Evolutionary conservation across 2,329 filamentous ascomycete species (phyloP).

Genomic region (Colletotrichum shisoi): DNA sequence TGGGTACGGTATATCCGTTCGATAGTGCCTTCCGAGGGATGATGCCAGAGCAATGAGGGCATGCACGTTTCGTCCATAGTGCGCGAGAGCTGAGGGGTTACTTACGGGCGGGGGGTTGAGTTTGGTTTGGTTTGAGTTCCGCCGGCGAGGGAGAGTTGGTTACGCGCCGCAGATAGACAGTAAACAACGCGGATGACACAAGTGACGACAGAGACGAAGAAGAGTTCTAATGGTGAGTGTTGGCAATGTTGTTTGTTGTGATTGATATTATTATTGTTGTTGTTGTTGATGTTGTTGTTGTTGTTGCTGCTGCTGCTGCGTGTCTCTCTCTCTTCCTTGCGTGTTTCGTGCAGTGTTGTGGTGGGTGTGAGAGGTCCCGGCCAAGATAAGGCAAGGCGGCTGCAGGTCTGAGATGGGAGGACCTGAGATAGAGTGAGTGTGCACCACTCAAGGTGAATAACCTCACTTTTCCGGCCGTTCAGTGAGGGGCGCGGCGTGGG

Average conservation of each 20-base stretch:
- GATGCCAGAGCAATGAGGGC: constrained; percentile 17
- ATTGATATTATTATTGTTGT: constrained; percentile 2
- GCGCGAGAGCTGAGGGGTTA: constrained; percentile 8
- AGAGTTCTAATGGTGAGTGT: background rate
- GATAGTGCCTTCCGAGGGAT: constrained; percentile 10
- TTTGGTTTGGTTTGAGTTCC: background rate
- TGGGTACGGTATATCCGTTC: background rate
- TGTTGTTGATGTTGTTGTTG: constrained; percentile 15
- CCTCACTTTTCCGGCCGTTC: constrained; percentile 2
- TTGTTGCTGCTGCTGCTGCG: background rate
- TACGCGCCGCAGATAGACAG: background rate
- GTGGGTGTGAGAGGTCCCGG: background rate
- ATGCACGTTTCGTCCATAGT: constrained; percentile 32
- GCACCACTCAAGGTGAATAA: background rate
- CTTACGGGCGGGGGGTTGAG: background rate
- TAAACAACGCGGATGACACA: background rate
- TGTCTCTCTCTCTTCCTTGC: background rate
- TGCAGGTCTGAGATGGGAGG: constrained; percentile 14
- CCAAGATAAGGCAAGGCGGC: constrained; percentile 26
- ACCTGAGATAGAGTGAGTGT: constrained; percentile 19
- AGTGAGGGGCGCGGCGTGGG: background rate
- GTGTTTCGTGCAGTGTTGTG: background rate
- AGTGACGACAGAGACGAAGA: background rate
- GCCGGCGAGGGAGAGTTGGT: background rate
- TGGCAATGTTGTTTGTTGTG: background rate